Percentiles rank a stretch among this genome's conserved stretches.
Conservation (phyloP, 148 eudicot genomes). For the Chenopodium album region DNA sequence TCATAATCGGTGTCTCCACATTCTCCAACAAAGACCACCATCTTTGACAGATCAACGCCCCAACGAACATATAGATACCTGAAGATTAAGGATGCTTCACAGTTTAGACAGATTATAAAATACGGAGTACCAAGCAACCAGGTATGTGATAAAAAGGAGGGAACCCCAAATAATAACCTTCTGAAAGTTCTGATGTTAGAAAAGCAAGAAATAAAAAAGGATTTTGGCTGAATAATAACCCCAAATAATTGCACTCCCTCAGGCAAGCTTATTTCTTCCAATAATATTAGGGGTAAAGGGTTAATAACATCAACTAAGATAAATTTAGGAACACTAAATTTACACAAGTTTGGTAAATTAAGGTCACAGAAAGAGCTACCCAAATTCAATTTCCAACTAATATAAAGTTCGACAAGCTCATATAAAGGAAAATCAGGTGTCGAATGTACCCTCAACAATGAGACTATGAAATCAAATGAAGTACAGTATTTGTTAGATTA, state of each 20-base stretch:
- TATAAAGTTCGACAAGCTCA: too few relatives aligned
- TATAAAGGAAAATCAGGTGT: too few relatives aligned
- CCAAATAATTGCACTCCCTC: neutral
- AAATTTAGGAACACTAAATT: too few relatives aligned
- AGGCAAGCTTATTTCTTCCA: too few relatives aligned
- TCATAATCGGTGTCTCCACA: conserved; percentile 94
- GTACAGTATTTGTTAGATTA: neutral
- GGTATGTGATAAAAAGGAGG: neutral
- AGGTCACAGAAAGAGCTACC: too few relatives aligned
- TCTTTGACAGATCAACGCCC: conserved; percentile 68
- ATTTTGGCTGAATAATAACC: neutral
- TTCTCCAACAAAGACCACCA: conserved; percentile 91
- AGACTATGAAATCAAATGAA: neutral
- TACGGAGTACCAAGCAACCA: neutral
- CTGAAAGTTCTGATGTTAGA: too few relatives aligned
- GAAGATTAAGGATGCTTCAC: conserved; percentile 8
- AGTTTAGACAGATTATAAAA: neutral
- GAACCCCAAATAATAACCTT: neutral
- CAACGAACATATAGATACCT: conserved; percentile 87
- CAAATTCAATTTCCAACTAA: too few relatives aligned
- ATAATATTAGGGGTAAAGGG: too few relatives aligned
- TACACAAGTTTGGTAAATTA: too few relatives aligned
- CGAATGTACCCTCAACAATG: neutral
- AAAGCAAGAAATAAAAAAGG: neutral
- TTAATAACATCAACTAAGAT: too few relatives aligned